These are phyloP conservation scores for Athelia psychrophila DNA, from an alignment of 1,284 basidiomycete genomes.

Conservation along the genomic window DNA sequence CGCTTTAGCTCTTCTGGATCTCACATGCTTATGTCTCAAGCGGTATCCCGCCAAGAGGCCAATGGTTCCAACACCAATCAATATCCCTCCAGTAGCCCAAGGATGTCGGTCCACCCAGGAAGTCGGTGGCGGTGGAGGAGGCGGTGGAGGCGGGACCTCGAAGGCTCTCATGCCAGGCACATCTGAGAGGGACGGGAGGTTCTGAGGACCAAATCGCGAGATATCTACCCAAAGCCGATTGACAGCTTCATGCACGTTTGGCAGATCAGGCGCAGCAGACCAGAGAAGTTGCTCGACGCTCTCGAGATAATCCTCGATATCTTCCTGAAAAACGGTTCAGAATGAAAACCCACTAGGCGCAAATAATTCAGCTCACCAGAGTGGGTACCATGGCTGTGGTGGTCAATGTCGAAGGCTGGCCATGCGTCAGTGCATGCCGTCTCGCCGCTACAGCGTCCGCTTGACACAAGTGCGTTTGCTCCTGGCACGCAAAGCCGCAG, in stretches of 20 bases:
- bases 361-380: too few species aligned
- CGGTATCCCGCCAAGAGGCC: slow-evolving; percentile 59
- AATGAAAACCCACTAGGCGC: too few species aligned
- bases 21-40: slow-evolving; percentile 23
- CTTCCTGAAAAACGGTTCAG: slow-evolving; percentile 42
- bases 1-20: slow-evolving; percentile 31
- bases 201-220: slow-evolving; percentile 70
- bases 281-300: slow-evolving; percentile 64
- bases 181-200: slow-evolving; percentile 58
- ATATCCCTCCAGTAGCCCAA: slow-evolving; percentile 51
- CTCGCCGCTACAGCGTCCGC: too few species aligned
- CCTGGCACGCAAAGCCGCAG: too few species aligned
- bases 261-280: slow-evolving; percentile 56
- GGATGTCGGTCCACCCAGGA: slow-evolving; percentile 52
- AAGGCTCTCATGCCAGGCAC: slow-evolving; percentile 68
- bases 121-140: slow-evolving; percentile 42
- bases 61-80: slow-evolving; percentile 53
- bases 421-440: too few species aligned
- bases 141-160: slow-evolving; percentile 66
- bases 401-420: too few species aligned
- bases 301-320: slow-evolving; percentile 69
- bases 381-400: too few species aligned
- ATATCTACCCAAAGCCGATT: slow-evolving; percentile 75
- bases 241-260: slow-evolving; percentile 61
- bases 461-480: background rate